Evolutionary conservation across 331 rosid genomes (phyloP), one percentile per base, ranked within the genome.

Genomic region (Malus hybrid): DNA sequence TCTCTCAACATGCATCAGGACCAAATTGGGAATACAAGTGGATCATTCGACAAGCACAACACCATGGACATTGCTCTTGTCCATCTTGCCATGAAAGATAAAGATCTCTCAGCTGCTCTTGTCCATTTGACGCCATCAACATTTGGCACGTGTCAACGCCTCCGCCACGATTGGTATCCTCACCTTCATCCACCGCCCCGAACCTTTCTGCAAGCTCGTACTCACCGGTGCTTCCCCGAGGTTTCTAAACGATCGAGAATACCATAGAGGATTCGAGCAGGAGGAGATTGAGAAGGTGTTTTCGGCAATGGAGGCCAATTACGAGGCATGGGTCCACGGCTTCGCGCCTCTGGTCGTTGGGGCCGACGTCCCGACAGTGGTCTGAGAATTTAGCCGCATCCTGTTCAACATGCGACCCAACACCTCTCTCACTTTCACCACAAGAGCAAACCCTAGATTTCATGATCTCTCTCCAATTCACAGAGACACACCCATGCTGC

Each of bases 111-210:
- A 24, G 24, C 24, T 24, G 24, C 24, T 24, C 24, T 24, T 24
- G 24, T 24, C 24, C 1, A 24, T 24, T 24, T 24, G 24, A 24
- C 24, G 24, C 24, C 24, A 24, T 24, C 24, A 24, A 24, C 24
- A 24, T 24, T 24, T 24, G 24, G 24, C 24, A 24, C 24, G 24
- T 24, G 24, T 24, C 24, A 24, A 24, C 27, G 88, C 92, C 85
- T 94, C 99, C 84, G 99, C 93, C 77, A 94, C 90, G 96, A 90
- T 87, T 79, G 99, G 96, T 6, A 94, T 94, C 80, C 80, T 94
- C 15, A 97, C 99, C 55, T 71, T 97, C 73, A 94, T 94, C 74
- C 96, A 91, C 77, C 92, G 97, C 60, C 97, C 99, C 7, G 84
- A 90, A 1, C 97, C 90, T 72, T 94, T 94, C 88, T 52, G 90